Evolutionary conservation across 495 filamentous ascomycete genomes (phyloP).

Genomic region (Aspergillus avenaceus): DNA sequence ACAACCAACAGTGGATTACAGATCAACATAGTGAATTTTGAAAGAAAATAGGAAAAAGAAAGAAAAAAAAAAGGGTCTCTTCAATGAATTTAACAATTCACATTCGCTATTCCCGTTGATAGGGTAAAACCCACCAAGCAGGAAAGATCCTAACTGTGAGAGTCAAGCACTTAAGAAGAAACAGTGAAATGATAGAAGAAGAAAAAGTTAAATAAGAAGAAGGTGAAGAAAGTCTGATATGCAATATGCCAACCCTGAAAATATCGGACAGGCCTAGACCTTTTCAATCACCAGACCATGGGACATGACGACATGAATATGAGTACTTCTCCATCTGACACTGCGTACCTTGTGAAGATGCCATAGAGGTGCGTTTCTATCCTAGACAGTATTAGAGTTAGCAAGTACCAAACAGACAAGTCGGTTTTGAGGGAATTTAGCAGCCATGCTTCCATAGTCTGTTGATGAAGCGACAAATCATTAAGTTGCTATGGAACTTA

Average conservation of each 20-base stretch:
- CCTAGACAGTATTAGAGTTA: no score
- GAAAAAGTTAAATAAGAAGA: background rate
- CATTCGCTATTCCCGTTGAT: no score
- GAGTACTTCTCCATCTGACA: background rate
- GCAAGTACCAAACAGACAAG: no score
- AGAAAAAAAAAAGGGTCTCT: background rate
- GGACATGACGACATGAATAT: slow-evolving; percentile 10
- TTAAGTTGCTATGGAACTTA: no score
- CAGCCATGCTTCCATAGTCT: no score
- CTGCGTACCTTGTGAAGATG: no score
- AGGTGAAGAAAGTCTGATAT: background rate
- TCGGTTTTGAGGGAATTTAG: no score
- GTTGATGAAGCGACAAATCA: no score
- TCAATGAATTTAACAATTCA: no score
- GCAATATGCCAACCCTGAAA: background rate
- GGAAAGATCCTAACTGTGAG: background rate
- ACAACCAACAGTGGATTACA: slow-evolving; percentile 5
- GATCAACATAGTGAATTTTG: slow-evolving; percentile 13
- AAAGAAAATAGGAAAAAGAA: background rate
- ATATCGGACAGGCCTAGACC: slow-evolving; percentile 2
- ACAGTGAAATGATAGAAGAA: background rate
- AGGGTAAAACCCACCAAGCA: no score
- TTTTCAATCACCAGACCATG: background rate
- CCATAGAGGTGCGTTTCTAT: no score
- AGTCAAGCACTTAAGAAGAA: no score